Conservation (phyloP, 2,329 filamentous ascomycete species). For the Aureobasidium sp. region DNA sequence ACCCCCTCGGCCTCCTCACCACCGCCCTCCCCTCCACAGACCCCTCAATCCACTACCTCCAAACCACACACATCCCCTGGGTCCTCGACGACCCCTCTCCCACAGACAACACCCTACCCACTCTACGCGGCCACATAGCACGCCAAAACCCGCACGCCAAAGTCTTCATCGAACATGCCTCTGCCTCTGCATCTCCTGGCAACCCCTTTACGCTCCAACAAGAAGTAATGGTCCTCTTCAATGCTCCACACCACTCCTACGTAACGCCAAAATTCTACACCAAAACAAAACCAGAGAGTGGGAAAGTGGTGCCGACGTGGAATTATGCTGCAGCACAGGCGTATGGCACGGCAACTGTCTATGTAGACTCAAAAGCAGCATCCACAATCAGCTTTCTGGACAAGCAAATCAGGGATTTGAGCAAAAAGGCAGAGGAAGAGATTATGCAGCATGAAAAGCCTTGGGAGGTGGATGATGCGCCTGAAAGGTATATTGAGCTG, state of each 20-base stretch:
- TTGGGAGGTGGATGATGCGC: constrained; percentile 55
- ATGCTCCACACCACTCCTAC: constrained; percentile 52
- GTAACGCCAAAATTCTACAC: constrained; percentile 63
- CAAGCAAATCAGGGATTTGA: constrained; percentile 48
- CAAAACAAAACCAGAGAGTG: constrained; percentile 56
- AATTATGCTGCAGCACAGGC: constrained; percentile 61
- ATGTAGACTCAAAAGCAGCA: constrained; percentile 42
- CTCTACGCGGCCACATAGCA: constrained; percentile 56
- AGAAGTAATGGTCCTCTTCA: constrained; percentile 60
- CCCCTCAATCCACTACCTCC: constrained; percentile 42
- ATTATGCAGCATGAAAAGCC: constrained; percentile 50
- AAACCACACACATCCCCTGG: constrained; percentile 56
- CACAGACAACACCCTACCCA: constrained; percentile 31
- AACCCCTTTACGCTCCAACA: constrained; percentile 32
- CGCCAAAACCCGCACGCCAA: constrained; percentile 58
- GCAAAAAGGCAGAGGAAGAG: constrained; percentile 42
- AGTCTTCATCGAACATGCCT: constrained; percentile 45
- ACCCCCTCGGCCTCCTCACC: constrained; percentile 57
- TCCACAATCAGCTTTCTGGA: constrained; percentile 45
- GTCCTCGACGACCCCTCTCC: constrained; percentile 37
- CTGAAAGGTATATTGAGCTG: constrained; percentile 48
- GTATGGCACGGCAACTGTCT: constrained; percentile 52
- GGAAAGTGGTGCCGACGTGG: constrained; percentile 65
- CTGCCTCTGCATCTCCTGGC: constrained; percentile 4
- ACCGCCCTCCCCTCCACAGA: constrained; percentile 50